Percentiles rank a stretch among this genome's conserved stretches.
Conservation (phyloP, 352 stramenopile genomes). For the Hyaloperonospora brassicae region DNA sequence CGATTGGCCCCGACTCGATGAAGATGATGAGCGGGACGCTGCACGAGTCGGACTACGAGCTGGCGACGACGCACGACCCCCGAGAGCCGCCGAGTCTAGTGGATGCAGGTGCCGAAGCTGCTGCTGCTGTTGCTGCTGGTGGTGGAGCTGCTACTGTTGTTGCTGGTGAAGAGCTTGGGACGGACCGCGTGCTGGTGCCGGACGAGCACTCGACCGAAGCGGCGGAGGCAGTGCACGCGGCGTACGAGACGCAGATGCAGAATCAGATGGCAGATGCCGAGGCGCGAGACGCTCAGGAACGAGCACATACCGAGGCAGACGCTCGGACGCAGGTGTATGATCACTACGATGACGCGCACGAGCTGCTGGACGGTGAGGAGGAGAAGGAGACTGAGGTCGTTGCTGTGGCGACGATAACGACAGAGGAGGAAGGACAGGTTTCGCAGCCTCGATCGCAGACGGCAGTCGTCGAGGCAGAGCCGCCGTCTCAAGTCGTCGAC, state of each 20-base stretch:
- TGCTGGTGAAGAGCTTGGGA: too few species aligned
- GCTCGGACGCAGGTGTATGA: constrained; percentile 20
- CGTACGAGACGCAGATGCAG: constrained; percentile 25
- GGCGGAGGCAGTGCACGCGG: constrained; percentile 6
- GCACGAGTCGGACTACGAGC: constrained; percentile 57
- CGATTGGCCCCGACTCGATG: constrained; percentile 55
- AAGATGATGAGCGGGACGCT: constrained; percentile 42
- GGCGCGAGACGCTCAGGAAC: constrained; percentile 19
- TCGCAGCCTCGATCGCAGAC: constrained; percentile 23
- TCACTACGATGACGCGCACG: constrained; percentile 16
- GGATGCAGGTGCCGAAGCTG: background rate
- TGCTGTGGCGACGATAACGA: too few species aligned
- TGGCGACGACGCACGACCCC: constrained; percentile 16
- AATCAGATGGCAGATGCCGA: constrained; percentile 27
- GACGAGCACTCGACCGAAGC: background rate
- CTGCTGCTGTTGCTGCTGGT: background rate
- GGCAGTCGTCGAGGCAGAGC: constrained; percentile 17
- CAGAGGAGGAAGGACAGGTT: background rate
- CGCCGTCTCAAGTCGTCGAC: constrained; percentile 24
- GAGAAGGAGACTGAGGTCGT: too few species aligned
- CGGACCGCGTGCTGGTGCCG: too few species aligned
- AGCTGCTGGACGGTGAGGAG: background rate
- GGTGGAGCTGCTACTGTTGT: too few species aligned
- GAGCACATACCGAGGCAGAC: constrained; percentile 21
- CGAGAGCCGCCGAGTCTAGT: constrained; percentile 1